A percentile compares a stretch with the other conserved stretches of the same genome.
Conservation (phyloP, 2,329 filamentous ascomycete genomes). For the Paecilomyces sp. region DNA sequence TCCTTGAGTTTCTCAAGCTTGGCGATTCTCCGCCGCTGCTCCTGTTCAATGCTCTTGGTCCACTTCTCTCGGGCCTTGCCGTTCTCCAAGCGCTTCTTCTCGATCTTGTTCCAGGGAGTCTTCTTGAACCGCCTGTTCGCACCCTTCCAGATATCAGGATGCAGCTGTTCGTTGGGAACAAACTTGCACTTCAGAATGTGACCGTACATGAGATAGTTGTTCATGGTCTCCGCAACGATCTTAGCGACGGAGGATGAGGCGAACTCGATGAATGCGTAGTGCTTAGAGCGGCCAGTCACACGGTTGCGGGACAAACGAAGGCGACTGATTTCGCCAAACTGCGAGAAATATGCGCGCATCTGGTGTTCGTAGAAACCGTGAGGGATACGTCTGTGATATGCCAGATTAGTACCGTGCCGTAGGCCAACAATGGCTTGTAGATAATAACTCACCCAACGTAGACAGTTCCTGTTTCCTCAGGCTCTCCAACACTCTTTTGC, state of each 20-base stretch:
- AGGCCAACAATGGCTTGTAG: not conserved
- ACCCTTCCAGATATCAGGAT: constrained; percentile 79
- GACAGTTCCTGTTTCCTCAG: constrained; percentile 62
- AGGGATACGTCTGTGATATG: constrained; percentile 58
- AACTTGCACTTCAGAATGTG: constrained; percentile 86
- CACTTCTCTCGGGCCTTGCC: constrained; percentile 69
- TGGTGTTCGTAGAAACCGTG: constrained; percentile 97
- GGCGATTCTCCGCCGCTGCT: constrained; percentile 61
- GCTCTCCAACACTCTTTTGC: constrained; percentile 38
- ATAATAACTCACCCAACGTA: constrained; percentile 61
- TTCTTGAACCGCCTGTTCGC: constrained; percentile 85
- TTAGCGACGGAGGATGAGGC: constrained; percentile 68
- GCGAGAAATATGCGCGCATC: constrained; percentile 87
- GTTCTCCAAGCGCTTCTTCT: constrained; percentile 65
- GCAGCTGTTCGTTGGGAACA: constrained; percentile 68
- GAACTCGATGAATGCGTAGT: constrained; percentile 95
- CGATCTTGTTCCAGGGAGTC: constrained; percentile 81
- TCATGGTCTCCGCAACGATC: constrained; percentile 92
- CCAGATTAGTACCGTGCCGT: constrained; percentile 9
- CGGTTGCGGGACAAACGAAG: constrained; percentile 86
- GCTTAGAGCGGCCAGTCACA: constrained; percentile 82
- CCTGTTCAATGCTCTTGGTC: constrained; percentile 65
- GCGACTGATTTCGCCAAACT: constrained; percentile 76
- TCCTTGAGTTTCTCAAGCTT: constrained; percentile 70
- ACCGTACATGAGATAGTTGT: constrained; percentile 92